Percentiles rank a stretch among this genome's conserved stretches.
phyloP scores from a whole-genome alignment of 1,284 basidiomycete species.

The Leccinum subatratum region DNA sequence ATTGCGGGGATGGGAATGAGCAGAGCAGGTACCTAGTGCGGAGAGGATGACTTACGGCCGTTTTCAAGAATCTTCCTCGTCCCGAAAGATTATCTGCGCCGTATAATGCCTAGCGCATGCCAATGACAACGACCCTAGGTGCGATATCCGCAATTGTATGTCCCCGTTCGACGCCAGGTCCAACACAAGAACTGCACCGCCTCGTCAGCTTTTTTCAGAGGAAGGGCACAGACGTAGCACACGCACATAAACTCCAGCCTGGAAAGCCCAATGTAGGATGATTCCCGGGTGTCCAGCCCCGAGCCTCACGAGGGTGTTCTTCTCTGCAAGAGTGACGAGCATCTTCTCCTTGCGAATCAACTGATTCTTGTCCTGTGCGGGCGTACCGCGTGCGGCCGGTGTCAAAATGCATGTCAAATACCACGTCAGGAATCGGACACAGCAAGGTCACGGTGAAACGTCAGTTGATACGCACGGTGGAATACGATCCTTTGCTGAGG shows the following conservation, averaged over 20 bases:
- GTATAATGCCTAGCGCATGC: slow-evolving; percentile 76
- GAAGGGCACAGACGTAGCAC: background rate
- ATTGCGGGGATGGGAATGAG: slow-evolving; percentile 8
- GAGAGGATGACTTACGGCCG: slow-evolving; percentile 36
- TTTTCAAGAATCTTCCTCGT: slow-evolving; percentile 83
- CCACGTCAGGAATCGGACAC: no score
- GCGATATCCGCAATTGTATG: slow-evolving; percentile 75
- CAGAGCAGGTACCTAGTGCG: background rate
- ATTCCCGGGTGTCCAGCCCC: slow-evolving; percentile 77
- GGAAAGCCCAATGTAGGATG: slow-evolving; percentile 79
- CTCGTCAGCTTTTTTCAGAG: slow-evolving; percentile 2
- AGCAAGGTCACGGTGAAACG: background rate
- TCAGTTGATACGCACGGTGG: slow-evolving; percentile 49
- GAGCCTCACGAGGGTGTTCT: slow-evolving; percentile 58
- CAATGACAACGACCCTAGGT: slow-evolving; percentile 79
- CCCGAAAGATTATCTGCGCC: slow-evolving; percentile 88
- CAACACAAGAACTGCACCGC: slow-evolving; percentile 75
- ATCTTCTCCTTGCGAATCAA: slow-evolving; percentile 65
- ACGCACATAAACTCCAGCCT: slow-evolving; percentile 74
- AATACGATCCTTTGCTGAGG: slow-evolving; percentile 77
- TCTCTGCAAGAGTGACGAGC: slow-evolving; percentile 60
- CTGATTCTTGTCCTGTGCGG: slow-evolving; percentile 61
- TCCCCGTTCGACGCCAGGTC: slow-evolving; percentile 88
- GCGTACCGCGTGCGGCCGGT: slow-evolving; percentile 43
- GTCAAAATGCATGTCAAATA: background rate